Conservation (phyloP, 257 asterid species). For the Solanum ossicruentum region DNA sequence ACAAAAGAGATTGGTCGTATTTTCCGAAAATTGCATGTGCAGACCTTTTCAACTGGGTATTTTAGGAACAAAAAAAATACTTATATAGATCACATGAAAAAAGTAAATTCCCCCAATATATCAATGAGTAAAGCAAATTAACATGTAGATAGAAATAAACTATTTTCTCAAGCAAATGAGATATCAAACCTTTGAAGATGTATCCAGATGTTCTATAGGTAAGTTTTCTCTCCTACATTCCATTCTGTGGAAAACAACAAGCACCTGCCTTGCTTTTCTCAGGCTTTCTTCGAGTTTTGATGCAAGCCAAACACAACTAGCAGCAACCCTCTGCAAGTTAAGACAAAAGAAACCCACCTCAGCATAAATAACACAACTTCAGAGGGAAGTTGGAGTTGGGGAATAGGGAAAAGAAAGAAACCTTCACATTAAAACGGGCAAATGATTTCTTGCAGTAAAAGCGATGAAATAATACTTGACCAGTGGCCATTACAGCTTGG, state of each 20-base stretch:
- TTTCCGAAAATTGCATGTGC: not conserved
- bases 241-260: conserved; percentile 86
- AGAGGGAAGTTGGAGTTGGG: not conserved
- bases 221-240: conserved; percentile 91
- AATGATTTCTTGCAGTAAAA: conserved; percentile 92
- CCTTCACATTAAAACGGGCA: conserved; percentile 90
- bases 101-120: not conserved
- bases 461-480: conserved; percentile 90
- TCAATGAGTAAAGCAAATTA: not conserved
- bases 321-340: conserved; percentile 73
- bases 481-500: conserved; percentile 98
- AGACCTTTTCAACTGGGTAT: not conserved
- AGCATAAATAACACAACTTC: not conserved
- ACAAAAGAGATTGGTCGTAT: not conserved
- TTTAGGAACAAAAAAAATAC: not conserved
- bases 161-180: not conserved
- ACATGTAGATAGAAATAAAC: not conserved
- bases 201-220: conserved; percentile 73
- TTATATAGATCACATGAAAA: not conserved
- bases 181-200: conserved; percentile 50
- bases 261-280: conserved; percentile 79
- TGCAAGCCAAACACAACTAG: conserved; percentile 98
- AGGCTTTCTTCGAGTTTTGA: conserved; percentile 97
- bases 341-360: not conserved
- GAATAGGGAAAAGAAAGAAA: conserved; percentile 1